phyloP scores from a whole-genome alignment of 2,329 filamentous ascomycete species.

The Cadophora gregata region DNA sequence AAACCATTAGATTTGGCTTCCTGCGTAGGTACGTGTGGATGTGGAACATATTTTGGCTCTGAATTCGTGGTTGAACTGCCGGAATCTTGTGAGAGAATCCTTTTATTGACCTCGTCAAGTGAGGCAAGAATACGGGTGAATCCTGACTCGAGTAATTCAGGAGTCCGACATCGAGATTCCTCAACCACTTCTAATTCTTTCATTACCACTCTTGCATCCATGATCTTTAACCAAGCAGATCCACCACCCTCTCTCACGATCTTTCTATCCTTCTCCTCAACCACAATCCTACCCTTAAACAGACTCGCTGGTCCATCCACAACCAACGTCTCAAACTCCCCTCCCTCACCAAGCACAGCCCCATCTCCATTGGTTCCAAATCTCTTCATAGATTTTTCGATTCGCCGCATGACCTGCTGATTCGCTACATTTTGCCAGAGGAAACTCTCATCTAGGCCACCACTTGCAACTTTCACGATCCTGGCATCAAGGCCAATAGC shows the following conservation, averaged over 20 bases:
- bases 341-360: slow-evolving; percentile 86
- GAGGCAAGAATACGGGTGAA: slow-evolving; percentile 51
- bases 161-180: slow-evolving; percentile 55
- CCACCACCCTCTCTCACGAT: slow-evolving; percentile 75
- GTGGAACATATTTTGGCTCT: background rate
- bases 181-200: slow-evolving; percentile 49
- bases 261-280: slow-evolving; percentile 59
- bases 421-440: slow-evolving; percentile 82
- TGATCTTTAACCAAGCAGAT: slow-evolving; percentile 73
- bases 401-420: slow-evolving; percentile 51
- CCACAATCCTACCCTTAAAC: slow-evolving; percentile 73
- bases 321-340: slow-evolving; percentile 94
- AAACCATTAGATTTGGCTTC: background rate
- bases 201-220: slow-evolving; percentile 55
- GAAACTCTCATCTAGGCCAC: slow-evolving; percentile 80
- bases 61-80: background rate
- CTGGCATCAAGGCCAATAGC: slow-evolving; percentile 80
- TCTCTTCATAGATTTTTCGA: slow-evolving; percentile 62
- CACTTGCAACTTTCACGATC: slow-evolving; percentile 93
- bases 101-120: background rate
- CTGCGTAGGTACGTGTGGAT: background rate
- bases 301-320: slow-evolving; percentile 76
- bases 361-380: slow-evolving; percentile 72
- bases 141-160: slow-evolving; percentile 68
- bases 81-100: background rate